These are phyloP conservation scores for Leptographium flavum DNA, from an alignment of 2,329 filamentous ascomycete species.

Conservation along the genomic window DNA sequence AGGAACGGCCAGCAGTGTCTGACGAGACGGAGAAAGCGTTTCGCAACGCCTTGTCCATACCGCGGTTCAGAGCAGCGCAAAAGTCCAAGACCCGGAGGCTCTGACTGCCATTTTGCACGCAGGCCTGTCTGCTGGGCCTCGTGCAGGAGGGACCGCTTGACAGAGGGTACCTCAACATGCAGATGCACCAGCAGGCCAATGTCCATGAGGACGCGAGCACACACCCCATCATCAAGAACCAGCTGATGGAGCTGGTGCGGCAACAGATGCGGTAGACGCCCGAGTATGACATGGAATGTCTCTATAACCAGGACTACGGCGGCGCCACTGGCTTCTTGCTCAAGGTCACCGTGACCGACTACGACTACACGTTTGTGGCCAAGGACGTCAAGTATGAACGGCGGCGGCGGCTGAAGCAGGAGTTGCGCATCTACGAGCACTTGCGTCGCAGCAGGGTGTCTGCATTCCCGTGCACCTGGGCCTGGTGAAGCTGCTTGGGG, in stretches of 20 bases:
- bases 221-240: not conserved
- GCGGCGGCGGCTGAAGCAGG: no score
- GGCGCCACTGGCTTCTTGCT: not conserved
- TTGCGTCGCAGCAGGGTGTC: no score
- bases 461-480: no score
- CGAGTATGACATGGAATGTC: not conserved
- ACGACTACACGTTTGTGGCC: no score
- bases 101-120: not conserved
- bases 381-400: slow-evolving; percentile 3
- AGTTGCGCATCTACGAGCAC: no score
- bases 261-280: not conserved
- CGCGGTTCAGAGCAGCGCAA: no score
- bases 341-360: not conserved
- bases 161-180: not conserved
- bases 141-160: not conserved
- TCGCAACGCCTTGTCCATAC: no score
- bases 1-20: no score
- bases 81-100: not conserved
- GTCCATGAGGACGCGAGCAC: not conserved
- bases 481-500: no score
- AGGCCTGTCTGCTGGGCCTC: slow-evolving; percentile 1
- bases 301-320: not conserved
- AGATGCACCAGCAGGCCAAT: not conserved
- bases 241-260: not conserved
- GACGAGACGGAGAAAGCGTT: no score